phyloP scores from a whole-genome alignment of 441 rosid species.

The Pelargonium exstipulatum region DNA sequence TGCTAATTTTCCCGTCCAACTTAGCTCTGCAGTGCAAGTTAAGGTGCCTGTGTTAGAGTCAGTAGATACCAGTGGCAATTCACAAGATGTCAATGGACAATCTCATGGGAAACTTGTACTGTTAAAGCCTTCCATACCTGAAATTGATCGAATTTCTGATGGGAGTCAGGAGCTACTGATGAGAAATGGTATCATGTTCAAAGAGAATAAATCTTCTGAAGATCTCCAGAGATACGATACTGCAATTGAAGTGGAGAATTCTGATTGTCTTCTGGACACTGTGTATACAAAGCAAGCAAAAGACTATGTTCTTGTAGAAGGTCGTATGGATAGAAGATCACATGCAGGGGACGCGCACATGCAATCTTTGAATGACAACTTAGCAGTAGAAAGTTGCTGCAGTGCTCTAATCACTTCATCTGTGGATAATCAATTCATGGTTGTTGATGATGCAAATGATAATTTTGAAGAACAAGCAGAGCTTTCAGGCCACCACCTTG shows the following conservation, averaged over 20 bases:
- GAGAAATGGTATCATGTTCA: neutral
- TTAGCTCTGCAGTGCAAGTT: conserved; percentile 12
- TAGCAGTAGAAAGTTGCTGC: conserved; percentile 2
- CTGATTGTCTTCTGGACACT: neutral
- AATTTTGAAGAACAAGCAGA: neutral
- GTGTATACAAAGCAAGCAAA: neutral
- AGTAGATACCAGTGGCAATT: neutral
- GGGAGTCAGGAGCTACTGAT: conserved; percentile 5
- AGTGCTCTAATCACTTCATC: neutral
- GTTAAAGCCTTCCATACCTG: conserved; percentile 2
- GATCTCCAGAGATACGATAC: neutral
- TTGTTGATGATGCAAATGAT: neutral
- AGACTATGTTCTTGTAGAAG: neutral
- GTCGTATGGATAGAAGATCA: neutral
- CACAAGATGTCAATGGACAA: neutral
- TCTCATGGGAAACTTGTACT: neutral
- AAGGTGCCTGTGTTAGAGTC: neutral
- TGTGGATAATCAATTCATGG: neutral
- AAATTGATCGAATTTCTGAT: neutral
- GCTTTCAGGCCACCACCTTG: neutral
- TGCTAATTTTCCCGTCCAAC: conserved; percentile 5
- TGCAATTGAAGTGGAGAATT: conserved; percentile 3
- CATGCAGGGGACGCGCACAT: neutral
- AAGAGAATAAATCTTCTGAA: conserved; percentile 1
- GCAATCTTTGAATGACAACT: neutral